Conservation (phyloP, 2,329 filamentous ascomycete genomes). For the Didymella lethalis region DNA sequence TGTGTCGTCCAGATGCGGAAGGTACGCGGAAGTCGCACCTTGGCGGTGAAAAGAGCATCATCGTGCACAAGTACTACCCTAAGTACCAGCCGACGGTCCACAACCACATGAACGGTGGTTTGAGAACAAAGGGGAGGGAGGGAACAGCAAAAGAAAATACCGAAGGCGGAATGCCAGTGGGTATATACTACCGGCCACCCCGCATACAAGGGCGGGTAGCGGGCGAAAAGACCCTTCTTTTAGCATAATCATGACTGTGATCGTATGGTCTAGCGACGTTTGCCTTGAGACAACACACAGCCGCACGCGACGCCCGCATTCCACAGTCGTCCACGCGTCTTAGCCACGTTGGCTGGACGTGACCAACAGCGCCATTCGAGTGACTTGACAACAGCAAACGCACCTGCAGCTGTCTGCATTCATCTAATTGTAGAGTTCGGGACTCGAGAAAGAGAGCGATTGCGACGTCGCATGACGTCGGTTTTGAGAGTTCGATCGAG, state of each 20-base stretch:
- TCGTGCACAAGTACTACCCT: constrained; percentile 29
- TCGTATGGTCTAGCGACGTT: constrained; percentile 31
- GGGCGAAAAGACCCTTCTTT: constrained; percentile 27
- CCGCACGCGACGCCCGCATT: constrained; percentile 27
- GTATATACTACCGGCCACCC: constrained; percentile 25
- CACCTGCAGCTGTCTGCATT: not conserved
- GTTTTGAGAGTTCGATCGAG: constrained; percentile 20
- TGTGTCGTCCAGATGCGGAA: constrained; percentile 19
- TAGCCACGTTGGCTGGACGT: constrained; percentile 13
- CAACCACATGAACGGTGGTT: constrained; percentile 14
- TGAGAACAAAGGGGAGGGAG: constrained; percentile 21
- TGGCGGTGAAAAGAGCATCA: constrained; percentile 37
- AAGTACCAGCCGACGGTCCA: constrained; percentile 14
- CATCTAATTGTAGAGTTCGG: not conserved
- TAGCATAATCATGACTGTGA: constrained; percentile 32
- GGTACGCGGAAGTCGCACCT: constrained; percentile 29
- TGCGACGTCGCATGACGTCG: constrained; percentile 15
- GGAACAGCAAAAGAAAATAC: constrained; percentile 18
- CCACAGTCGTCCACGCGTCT: constrained; percentile 21
- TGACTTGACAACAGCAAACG: constrained; percentile 9
- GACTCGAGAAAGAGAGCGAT: not conserved
- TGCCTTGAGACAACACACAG: constrained; percentile 22
- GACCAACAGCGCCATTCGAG: constrained; percentile 12
- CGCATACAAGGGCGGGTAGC: constrained; percentile 28
- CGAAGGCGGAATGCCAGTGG: constrained; percentile 23